Conservation (phyloP, 192 early-diverging fungal genomes). For the Entomortierella chlamydospora region DNA sequence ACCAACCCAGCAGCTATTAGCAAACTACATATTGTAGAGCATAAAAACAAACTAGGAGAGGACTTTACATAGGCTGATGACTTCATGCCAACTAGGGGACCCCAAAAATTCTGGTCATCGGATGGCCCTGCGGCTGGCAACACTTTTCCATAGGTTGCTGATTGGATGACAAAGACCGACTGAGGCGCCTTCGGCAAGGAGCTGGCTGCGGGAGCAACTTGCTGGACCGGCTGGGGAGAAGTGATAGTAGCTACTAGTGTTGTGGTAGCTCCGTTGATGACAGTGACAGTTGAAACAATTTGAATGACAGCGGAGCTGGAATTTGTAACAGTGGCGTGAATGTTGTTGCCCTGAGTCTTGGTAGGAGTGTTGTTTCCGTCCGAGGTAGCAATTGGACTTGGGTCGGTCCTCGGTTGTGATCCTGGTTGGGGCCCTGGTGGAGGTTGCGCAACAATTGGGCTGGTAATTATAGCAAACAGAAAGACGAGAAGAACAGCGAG, state of each 20-base stretch:
- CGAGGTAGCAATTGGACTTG: neutral
- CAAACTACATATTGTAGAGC: neutral
- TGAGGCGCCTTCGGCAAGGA: slow-evolving; percentile 29
- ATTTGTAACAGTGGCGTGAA: neutral
- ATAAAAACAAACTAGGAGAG: neutral
- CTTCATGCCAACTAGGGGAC: neutral
- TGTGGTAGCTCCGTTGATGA: slow-evolving; percentile 34
- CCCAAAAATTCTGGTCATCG: slow-evolving; percentile 42
- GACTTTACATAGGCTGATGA: neutral
- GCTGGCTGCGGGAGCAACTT: neutral
- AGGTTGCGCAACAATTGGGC: slow-evolving; percentile 11
- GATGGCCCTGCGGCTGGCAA: slow-evolving; percentile 34
- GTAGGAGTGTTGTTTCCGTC: neutral
- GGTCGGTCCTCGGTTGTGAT: neutral
- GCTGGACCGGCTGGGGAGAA: neutral
- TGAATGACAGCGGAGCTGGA: neutral
- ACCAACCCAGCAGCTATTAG: neutral
- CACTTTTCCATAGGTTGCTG: slow-evolving; percentile 28
- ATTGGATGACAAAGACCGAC: slow-evolving; percentile 34
- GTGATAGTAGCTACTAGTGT: slow-evolving; percentile 23
- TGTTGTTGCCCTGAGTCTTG: slow-evolving; percentile 6
- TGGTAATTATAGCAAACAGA: neutral
- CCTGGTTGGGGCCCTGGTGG: slow-evolving; percentile 23
- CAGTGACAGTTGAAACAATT: slow-evolving; percentile 28
- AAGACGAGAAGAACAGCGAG: neutral